A percentile compares a stretch with the other conserved stretches of the same genome.
Conservation (phyloP, 805 yeast species). For the Danielia oregonensis region DNA sequence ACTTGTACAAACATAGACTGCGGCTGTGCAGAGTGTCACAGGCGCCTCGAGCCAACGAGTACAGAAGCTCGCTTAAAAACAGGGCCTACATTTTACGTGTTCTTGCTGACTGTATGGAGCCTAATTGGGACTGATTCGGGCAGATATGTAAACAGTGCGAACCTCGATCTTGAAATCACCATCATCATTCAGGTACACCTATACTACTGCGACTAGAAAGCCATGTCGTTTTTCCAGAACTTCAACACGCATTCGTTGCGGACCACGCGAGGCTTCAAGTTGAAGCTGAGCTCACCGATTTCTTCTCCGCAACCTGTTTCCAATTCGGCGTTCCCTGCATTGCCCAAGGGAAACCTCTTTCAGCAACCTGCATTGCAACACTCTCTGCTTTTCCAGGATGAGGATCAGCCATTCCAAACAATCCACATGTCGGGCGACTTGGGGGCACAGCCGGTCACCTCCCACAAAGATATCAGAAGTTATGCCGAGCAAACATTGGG, state of each 20-base stretch:
- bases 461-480: slow-evolving; percentile 72
- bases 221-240: slow-evolving; percentile 40
- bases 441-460: slow-evolving; percentile 32
- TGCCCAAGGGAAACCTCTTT: slow-evolving; percentile 13
- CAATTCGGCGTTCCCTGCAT: slow-evolving; percentile 30
- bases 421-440: slow-evolving; percentile 19
- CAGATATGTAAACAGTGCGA: slow-evolving; percentile 12
- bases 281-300: slow-evolving; percentile 37
- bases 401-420: slow-evolving; percentile 27
- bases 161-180: background rate
- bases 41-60: too few relatives aligned
- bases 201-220: too few relatives aligned
- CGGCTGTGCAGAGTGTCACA: slow-evolving; percentile 5
- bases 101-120: too few relatives aligned
- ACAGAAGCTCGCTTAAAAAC: slow-evolving; percentile 4
- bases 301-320: slow-evolving; percentile 38
- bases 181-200: background rate
- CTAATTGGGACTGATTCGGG: slow-evolving; percentile 3
- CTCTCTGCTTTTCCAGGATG: slow-evolving; percentile 6
- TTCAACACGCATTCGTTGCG: slow-evolving; percentile 42
- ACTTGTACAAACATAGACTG: slow-evolving; percentile 3
- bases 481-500: slow-evolving; percentile 96
- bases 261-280: slow-evolving; percentile 41
- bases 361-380: slow-evolving; percentile 1
- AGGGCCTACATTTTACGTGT: slow-evolving; percentile 2